Base-by-base conservation (phyloP, 768 basidiomycete genomes). In the Collybiopsis confluens region DNA sequence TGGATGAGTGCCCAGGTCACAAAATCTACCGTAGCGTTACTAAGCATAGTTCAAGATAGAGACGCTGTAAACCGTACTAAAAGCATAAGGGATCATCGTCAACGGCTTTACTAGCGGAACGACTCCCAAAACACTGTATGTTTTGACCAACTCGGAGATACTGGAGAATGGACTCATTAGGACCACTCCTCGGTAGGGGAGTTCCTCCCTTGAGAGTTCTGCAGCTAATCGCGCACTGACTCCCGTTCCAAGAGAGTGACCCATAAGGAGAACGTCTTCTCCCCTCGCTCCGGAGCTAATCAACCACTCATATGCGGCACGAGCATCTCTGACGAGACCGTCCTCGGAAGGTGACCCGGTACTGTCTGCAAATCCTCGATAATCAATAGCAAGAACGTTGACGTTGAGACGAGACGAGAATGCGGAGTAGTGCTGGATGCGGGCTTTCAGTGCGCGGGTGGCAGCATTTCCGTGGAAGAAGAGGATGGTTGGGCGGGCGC, bases 401-500 rank as follows among this genome's bases (percentile, higher is more conserved):
- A 80, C 80, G 16, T 73, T 71, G 6, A 91, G 70, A 1, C 86
- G 79, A 2, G 84, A 78, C 0, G 88, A 77, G 62, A 86, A 85
- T 0, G 79, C 75, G 16, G 76, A 69, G 63, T 92, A 92, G 36
- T 84, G 77, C 16, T 75, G 76, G n/a, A 94, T 73, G 10, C 95
- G 87, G 38, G 75, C 77, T 1, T 70, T 58, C 5, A 80, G 74
- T 0, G 90, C 90, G 15, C 95, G 82, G 0, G 89, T 92, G 0
- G 76, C 94, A 0, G 85, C 87, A 57, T 96, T 96, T 9, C 96
- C 96, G 58, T 98, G 96, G 40, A 95, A 75, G 70, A 90, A 96
- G n/a, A 98, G 73, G n/a, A 96, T 72, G 0, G 88, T 94, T 0
- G 92, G 92, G 24, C 77, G 68, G 1, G 70, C 58, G 11, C 70